These are phyloP conservation scores for Fusarium cyanostomum DNA, from an alignment of 2,329 filamentous ascomycete species.

Conservation along the genomic window DNA sequence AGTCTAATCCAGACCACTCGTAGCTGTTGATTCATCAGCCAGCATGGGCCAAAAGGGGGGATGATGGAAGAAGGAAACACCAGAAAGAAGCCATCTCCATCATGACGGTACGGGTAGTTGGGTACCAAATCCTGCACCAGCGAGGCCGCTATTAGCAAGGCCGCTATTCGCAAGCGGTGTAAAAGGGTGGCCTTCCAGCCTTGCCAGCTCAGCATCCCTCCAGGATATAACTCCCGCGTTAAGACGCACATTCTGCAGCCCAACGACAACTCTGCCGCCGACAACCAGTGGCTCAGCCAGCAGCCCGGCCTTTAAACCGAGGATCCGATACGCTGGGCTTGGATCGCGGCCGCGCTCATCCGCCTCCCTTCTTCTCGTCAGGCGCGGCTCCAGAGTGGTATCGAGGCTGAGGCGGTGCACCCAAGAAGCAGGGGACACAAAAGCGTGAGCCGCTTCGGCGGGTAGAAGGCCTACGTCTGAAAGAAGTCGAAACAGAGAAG, in stretches of 20 bases:
- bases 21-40: constrained; percentile 2
- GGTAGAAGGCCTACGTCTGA: background rate
- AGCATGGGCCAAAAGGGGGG: constrained; percentile 9
- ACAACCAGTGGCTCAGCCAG: background rate
- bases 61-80: background rate
- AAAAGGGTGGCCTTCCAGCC: constrained; percentile 9
- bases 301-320: background rate
- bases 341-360: constrained; percentile 6
- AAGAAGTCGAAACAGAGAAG: constrained; percentile 27
- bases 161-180: constrained; percentile 6
- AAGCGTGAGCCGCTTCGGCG: background rate
- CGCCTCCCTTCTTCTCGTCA: constrained; percentile 13
- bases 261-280: constrained; percentile 10
- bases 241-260: constrained; percentile 19
- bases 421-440: constrained; percentile 11
- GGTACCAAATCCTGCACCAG: constrained; percentile 1
- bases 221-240: constrained; percentile 32
- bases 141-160: background rate
- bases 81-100: background rate
- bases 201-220: constrained; percentile 34
- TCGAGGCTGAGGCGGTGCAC: constrained; percentile 24
- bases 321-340: background rate
- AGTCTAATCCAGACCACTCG: constrained; percentile 7
- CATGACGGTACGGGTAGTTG: background rate
- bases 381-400: constrained; percentile 13